These are phyloP conservation scores for Sporothrix pallida DNA, from an alignment of 2,329 filamentous ascomycete genomes.

Conservation along the genomic window DNA sequence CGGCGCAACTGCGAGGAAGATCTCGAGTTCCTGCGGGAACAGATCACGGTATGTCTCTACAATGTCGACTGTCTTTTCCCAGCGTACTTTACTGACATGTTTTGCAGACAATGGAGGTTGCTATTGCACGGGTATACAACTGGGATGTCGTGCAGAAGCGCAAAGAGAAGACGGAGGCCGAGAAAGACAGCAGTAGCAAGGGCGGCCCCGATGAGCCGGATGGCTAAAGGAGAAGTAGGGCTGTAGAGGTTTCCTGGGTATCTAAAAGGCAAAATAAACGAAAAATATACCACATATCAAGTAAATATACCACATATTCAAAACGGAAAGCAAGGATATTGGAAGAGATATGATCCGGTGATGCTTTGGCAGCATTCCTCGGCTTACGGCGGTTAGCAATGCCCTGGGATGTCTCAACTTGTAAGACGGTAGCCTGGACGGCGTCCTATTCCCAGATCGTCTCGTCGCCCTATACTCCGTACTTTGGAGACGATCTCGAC, in stretches of 20 bases:
- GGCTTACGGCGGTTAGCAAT: neutral
- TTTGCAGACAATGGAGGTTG: conserved; percentile 89
- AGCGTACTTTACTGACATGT: conserved; percentile 9
- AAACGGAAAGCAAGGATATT: neutral
- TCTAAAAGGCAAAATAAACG: neutral
- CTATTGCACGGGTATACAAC: conserved; percentile 96
- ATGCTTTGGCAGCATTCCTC: conserved; percentile 5
- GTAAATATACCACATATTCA: neutral
- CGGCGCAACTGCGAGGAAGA: conserved; percentile 93
- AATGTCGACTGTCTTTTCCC: neutral
- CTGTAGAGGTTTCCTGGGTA: neutral
- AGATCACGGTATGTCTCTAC: conserved; percentile 77
- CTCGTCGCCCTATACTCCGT: neutral
- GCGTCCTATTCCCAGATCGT: neutral
- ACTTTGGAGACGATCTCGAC: neutral
- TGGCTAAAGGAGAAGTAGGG: conserved; percentile 39
- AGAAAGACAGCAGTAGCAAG: conserved; percentile 50
- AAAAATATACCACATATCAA: conserved; percentile 10
- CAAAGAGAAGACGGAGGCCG: conserved; percentile 77
- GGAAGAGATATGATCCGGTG: neutral
- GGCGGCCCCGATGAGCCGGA: conserved; percentile 45
- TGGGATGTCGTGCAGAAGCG: conserved; percentile 97
- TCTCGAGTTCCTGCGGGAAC: conserved; percentile 90
- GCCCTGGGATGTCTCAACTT: neutral
- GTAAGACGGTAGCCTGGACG: neutral